Conservation (phyloP, 2,329 filamentous ascomycete genomes). For the Trichoderma endophyticum region DNA sequence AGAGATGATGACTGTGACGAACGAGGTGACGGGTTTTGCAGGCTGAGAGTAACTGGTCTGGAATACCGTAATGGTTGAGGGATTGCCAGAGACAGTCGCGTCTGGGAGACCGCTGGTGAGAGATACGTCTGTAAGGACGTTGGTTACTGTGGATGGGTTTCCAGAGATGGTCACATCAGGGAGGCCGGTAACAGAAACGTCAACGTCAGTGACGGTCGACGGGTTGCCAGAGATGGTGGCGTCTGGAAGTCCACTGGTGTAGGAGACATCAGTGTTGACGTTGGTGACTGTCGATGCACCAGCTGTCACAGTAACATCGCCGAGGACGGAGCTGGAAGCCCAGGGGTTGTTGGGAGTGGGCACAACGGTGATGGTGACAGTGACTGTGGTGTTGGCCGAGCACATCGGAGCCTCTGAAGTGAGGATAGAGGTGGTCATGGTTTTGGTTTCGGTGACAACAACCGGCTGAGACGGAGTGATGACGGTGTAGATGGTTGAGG, state of each 20-base stretch:
- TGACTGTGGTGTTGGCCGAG: slow-evolving; percentile 25
- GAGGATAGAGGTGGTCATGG: slow-evolving; percentile 21
- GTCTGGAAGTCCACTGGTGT: slow-evolving; percentile 32
- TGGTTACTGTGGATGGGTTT: slow-evolving; percentile 30
- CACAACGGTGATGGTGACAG: slow-evolving; percentile 26
- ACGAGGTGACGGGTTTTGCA: slow-evolving; percentile 20
- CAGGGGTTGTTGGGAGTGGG: slow-evolving; percentile 12
- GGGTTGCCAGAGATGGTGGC: slow-evolving; percentile 33
- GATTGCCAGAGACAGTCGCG: slow-evolving; percentile 32
- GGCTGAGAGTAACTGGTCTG: slow-evolving; percentile 26
- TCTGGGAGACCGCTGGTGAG: slow-evolving; percentile 27
- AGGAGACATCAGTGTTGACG: slow-evolving; percentile 28
- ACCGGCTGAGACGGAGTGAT: slow-evolving; percentile 21
- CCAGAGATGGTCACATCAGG: slow-evolving; percentile 31
- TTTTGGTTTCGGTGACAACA: slow-evolving; percentile 23
- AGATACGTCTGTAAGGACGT: slow-evolving; percentile 26
- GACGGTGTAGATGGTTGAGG: slow-evolving; percentile 35
- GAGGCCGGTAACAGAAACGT: slow-evolving; percentile 26
- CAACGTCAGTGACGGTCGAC: slow-evolving; percentile 31
- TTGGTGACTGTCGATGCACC: slow-evolving; percentile 32
- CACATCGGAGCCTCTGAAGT: slow-evolving; percentile 18
- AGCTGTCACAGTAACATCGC: slow-evolving; percentile 30
- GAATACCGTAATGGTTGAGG: slow-evolving; percentile 32
- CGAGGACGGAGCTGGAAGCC: slow-evolving; percentile 19
- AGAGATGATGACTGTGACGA: slow-evolving; percentile 31